Evolutionary conservation across 805 yeast species (phyloP).

Genomic region (Saturnispora quitensis): DNA sequence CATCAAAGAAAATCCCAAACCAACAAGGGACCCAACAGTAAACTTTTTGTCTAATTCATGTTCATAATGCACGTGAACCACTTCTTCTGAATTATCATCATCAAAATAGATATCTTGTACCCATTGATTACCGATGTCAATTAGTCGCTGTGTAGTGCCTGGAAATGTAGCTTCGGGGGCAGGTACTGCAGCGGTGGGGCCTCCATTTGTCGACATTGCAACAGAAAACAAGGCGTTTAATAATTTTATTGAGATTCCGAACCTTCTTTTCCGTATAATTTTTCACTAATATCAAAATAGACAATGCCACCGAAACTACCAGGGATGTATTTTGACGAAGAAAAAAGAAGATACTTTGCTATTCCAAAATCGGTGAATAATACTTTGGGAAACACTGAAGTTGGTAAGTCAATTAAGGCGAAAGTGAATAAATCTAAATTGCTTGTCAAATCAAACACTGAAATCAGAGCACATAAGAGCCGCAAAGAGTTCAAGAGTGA

Average conservation of each 20-base stretch:
- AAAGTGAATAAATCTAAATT: not conserved
- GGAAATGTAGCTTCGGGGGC: not conserved
- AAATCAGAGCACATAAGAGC: not conserved
- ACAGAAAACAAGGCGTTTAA: not conserved
- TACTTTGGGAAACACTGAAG: not conserved
- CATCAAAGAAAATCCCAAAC: slow-evolving; percentile 73
- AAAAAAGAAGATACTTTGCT: slow-evolving; percentile 9
- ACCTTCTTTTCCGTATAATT: not conserved
- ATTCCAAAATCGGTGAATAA: slow-evolving; percentile 3
- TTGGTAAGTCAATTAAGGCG: not conserved
- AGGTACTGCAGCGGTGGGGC: not conserved
- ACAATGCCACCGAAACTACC: slow-evolving; percentile 5
- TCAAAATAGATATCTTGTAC: slow-evolving; percentile 29
- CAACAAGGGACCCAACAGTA: slow-evolving; percentile 62
- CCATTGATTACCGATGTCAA: slow-evolving; percentile 20
- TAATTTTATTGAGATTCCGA: not conserved
- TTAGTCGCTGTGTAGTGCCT: not conserved
- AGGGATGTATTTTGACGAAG: slow-evolving; percentile 10
- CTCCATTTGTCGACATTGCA: not conserved
- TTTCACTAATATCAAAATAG: not conserved
- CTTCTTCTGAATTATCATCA: slow-evolving; percentile 43
- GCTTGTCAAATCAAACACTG: not conserved
- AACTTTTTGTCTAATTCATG: slow-evolving; percentile 62
- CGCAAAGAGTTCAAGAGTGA: not conserved
- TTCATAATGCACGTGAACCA: slow-evolving; percentile 66